phyloP scores from a whole-genome alignment of 306 rosid species.

The Corylus heterophylla region DNA sequence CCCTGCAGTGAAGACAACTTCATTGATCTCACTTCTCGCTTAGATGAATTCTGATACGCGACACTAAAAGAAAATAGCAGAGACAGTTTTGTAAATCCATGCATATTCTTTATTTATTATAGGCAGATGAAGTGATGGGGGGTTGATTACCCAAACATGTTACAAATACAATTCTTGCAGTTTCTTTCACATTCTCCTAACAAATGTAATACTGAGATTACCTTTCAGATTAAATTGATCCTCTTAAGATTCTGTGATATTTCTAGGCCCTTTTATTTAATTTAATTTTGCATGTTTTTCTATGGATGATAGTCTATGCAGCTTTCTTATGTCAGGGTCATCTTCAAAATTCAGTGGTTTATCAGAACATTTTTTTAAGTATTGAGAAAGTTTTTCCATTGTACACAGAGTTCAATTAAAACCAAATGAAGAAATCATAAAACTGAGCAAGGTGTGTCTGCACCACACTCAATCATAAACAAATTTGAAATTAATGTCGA shows the following conservation, averaged over 20 bases:
- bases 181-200: too few relatives aligned
- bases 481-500: too few relatives aligned
- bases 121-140: neutral
- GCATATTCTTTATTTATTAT: neutral
- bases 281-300: neutral
- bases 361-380: too few relatives aligned
- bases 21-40: constrained; percentile 31
- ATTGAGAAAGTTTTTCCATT: too few relatives aligned
- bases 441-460: too few relatives aligned
- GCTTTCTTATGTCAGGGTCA: too few relatives aligned
- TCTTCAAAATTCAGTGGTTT: too few relatives aligned
- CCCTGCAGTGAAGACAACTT: constrained; percentile 50
- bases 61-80: neutral
- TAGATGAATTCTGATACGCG: constrained; percentile 6
- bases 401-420: too few relatives aligned
- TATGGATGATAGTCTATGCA: neutral
- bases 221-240: neutral
- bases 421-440: too few relatives aligned
- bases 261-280: too few relatives aligned
- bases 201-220: neutral
- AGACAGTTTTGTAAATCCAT: neutral
- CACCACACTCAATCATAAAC: too few relatives aligned
- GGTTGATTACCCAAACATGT: neutral
- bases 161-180: neutral
- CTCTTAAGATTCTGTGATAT: neutral